These are phyloP conservation scores for Dactylorhiza incarnata DNA, from an alignment of 106 monocot genomes.

Conservation along the genomic window DNA sequence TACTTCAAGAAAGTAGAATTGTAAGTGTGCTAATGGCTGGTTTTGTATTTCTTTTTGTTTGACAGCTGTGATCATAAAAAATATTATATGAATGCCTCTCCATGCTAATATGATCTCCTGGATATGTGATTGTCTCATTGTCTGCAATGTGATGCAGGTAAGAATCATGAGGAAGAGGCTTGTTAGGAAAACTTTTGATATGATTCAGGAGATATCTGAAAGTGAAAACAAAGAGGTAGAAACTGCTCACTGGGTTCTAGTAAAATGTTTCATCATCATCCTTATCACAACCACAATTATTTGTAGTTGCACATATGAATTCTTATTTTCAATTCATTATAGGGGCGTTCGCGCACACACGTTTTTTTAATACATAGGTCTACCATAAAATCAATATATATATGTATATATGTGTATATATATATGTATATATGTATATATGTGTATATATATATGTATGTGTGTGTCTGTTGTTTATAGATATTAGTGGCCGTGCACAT, in stretches of 20 bases:
- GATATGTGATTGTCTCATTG: not conserved
- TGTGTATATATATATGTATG: too few species aligned
- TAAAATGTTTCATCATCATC: too few species aligned
- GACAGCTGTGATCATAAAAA: not conserved
- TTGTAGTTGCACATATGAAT: too few species aligned
- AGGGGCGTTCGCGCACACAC: too few species aligned
- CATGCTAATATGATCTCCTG: not conserved
- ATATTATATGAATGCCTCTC: not conserved
- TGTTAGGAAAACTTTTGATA: constrained; percentile 98
- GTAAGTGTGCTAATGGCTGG: constrained; percentile 35
- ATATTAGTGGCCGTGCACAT: too few species aligned
- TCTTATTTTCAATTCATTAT: too few species aligned
- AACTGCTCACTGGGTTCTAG: not conserved
- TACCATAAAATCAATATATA: too few species aligned
- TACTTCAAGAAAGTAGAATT: constrained; percentile 98
- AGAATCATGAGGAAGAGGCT: constrained; percentile 98
- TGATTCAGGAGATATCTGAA: constrained; percentile 94
- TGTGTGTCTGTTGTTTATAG: too few species aligned
- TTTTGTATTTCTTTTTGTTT: not conserved
- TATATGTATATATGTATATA: too few species aligned
- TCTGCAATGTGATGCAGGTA: constrained; percentile 33
- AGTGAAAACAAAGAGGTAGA: constrained; percentile 82
- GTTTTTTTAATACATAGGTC: too few species aligned
- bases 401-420: too few species aligned
- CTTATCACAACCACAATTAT: too few species aligned